Evolutionary conservation across 192 early-diverging fungal species (phyloP).

Genomic region (Gaertneriomyces semiglobifer): DNA sequence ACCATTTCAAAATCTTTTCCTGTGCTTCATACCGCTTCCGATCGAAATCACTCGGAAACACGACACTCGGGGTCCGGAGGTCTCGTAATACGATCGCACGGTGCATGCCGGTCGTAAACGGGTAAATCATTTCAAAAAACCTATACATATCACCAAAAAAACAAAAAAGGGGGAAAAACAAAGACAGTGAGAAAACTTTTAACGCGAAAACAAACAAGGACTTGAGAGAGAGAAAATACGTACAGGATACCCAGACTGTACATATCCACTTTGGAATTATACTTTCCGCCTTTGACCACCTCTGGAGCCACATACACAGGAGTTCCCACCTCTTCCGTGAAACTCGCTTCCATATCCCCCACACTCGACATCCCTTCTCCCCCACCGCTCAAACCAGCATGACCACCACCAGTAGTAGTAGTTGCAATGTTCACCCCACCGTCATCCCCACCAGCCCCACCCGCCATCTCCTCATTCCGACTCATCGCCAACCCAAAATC

Average conservation of each 20-base stretch:
- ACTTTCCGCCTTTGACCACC: slow-evolving; percentile 48
- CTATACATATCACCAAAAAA: neutral
- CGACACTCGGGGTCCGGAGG: slow-evolving; percentile 60
- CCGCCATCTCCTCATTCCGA: slow-evolving; percentile 27
- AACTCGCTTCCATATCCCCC: too few relatives aligned
- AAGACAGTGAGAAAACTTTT: slow-evolving; percentile 20
- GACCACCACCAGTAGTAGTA: neutral
- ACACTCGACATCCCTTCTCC: too few relatives aligned
- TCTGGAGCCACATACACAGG: slow-evolving; percentile 82
- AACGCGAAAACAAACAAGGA: neutral
- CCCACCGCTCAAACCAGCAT: too few relatives aligned
- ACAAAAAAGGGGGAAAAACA: too few relatives aligned
- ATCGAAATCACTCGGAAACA: slow-evolving; percentile 74
- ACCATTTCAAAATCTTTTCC: slow-evolving; percentile 62
- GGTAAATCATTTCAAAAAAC: slow-evolving; percentile 74
- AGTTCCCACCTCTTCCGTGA: slow-evolving; percentile 74
- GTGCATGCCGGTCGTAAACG: slow-evolving; percentile 74
- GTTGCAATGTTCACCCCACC: neutral
- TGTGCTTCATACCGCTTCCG: slow-evolving; percentile 62
- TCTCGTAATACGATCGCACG: slow-evolving; percentile 66
- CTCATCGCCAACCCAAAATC: slow-evolving; percentile 73
- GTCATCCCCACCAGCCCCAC: too few relatives aligned
- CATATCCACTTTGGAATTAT: slow-evolving; percentile 81
- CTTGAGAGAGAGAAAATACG: neutral
- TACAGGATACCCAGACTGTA: slow-evolving; percentile 60